A percentile compares a stretch with the other conserved stretches of the same genome.
phyloP scores from a whole-genome alignment of 192 early-diverging fungal species.

The Rhizoclosmatium globosum region DNA sequence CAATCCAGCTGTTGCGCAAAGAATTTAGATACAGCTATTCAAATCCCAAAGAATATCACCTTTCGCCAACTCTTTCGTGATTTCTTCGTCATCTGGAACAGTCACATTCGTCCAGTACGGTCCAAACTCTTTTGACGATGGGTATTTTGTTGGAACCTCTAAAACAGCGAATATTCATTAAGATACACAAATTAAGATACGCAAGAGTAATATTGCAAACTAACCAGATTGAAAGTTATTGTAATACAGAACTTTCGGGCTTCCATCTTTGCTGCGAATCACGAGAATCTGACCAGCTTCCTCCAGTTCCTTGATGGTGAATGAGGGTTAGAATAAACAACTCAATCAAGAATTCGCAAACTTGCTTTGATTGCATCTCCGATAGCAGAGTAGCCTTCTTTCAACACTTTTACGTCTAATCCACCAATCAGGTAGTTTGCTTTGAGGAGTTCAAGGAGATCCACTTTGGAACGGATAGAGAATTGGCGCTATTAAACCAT shows the following conservation, averaged over 20 bases:
- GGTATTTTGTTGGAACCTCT: constrained; percentile 31
- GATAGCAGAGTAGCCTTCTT: constrained; percentile 28
- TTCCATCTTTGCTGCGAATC: constrained; percentile 29
- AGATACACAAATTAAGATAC: neutral
- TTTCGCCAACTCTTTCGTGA: constrained; percentile 21
- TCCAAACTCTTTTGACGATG: constrained; percentile 24
- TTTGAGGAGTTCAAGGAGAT: constrained; percentile 22
- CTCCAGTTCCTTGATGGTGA: constrained; percentile 19
- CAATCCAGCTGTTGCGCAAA: constrained; percentile 19
- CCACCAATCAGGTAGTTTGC: constrained; percentile 26
- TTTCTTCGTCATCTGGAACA: constrained; percentile 37
- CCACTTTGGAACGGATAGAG: constrained; percentile 19
- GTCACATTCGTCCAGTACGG: constrained; percentile 28
- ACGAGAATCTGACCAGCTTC: constrained; percentile 29
- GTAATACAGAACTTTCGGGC: constrained; percentile 29
- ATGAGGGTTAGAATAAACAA: neutral
- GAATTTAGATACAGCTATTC: too few relatives aligned
- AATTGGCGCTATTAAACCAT: constrained; percentile 12
- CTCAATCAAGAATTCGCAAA: neutral
- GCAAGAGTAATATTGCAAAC: neutral
- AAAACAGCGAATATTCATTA: neutral
- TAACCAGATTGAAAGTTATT: constrained; percentile 27
- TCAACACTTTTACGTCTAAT: constrained; percentile 29
- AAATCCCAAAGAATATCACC: neutral
- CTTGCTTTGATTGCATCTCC: constrained; percentile 32